phyloP scores from a whole-genome alignment of 2,329 filamentous ascomycete genomes.

The Albophoma yamanashiensis region DNA sequence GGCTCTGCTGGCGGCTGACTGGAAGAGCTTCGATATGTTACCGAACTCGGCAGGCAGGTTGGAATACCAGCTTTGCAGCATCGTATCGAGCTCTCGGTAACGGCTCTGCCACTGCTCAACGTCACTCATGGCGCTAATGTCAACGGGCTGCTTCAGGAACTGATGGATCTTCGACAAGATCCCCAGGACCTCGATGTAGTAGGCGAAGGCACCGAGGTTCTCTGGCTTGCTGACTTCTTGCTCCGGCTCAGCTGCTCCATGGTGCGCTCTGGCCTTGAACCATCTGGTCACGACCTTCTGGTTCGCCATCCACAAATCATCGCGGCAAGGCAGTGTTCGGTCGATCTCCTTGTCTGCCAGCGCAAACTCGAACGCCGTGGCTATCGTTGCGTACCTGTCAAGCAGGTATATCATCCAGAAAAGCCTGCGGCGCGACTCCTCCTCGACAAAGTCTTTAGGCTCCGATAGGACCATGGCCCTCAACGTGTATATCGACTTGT shows the following conservation, averaged over 20 bases:
- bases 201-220: conserved; percentile 78
- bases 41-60: conserved; percentile 73
- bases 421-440: conserved; percentile 71
- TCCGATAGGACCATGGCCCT: conserved; percentile 78
- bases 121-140: conserved; percentile 73
- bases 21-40: conserved; percentile 71
- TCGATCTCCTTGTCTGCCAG: conserved; percentile 86
- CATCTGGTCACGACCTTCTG: conserved; percentile 75
- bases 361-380: conserved; percentile 86
- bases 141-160: conserved; percentile 80
- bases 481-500: conserved; percentile 80
- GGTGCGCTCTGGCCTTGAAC: conserved; percentile 49
- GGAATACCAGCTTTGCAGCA: conserved; percentile 74
- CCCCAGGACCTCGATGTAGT: conserved; percentile 82
- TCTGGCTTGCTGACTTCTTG: conserved; percentile 60
- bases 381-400: conserved; percentile 81
- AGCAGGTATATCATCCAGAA: conserved; percentile 95
- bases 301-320: conserved; percentile 78
- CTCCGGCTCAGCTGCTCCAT: conserved; percentile 35
- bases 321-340: conserved; percentile 73
- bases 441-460: conserved; percentile 76
- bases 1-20: conserved; percentile 41
- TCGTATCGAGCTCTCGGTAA: conserved; percentile 75
- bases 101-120: conserved; percentile 84
- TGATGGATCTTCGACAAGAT: conserved; percentile 81